Conservation (phyloP, 805 yeast genomes). For the Starmerella potacharoeniae region DNA sequence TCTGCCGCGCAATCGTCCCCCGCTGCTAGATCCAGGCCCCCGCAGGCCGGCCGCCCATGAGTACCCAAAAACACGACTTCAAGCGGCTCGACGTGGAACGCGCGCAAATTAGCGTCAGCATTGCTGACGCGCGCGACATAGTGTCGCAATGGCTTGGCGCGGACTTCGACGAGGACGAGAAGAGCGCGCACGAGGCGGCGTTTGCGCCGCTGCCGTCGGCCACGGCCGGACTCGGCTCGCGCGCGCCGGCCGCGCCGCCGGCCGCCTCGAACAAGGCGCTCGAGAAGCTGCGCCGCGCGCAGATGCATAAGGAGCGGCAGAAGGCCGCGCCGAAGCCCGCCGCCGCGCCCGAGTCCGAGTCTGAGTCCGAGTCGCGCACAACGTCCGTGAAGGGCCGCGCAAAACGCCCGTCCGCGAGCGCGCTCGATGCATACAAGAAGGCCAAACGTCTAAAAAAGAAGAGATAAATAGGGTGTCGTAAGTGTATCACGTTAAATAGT, state of each 20-base stretch:
- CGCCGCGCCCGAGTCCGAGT: slow-evolving; percentile 4
- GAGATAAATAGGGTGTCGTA: background rate
- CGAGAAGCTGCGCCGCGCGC: slow-evolving; percentile 2
- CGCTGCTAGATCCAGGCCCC: background rate
- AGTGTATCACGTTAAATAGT: background rate
- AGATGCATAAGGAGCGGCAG: background rate
- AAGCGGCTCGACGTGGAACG: slow-evolving; percentile 20
- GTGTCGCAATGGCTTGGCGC: slow-evolving; percentile 20
- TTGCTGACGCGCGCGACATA: slow-evolving; percentile 17
- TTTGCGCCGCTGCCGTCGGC: slow-evolving; percentile 1
- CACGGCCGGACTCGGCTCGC: slow-evolving; percentile 15
- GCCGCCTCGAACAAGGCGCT: slow-evolving; percentile 8
- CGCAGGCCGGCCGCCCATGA: background rate
- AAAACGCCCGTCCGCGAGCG: slow-evolving; percentile 1
- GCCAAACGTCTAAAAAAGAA: slow-evolving; percentile 7
- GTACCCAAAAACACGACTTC: slow-evolving; percentile 10
- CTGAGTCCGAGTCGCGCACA: slow-evolving; percentile 14
- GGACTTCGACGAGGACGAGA: slow-evolving; percentile 8
- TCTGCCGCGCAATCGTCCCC: too few relatives aligned
- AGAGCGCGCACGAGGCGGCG: slow-evolving; percentile 2
- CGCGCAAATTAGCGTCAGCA: slow-evolving; percentile 16
- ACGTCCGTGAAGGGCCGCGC: background rate
- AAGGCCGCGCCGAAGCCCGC: background rate
- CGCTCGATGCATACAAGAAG: slow-evolving; percentile 16
- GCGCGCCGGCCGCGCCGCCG: background rate